phyloP scores from a whole-genome alignment of 2,329 filamentous ascomycete species.

The Colletotrichum shisoi region DNA sequence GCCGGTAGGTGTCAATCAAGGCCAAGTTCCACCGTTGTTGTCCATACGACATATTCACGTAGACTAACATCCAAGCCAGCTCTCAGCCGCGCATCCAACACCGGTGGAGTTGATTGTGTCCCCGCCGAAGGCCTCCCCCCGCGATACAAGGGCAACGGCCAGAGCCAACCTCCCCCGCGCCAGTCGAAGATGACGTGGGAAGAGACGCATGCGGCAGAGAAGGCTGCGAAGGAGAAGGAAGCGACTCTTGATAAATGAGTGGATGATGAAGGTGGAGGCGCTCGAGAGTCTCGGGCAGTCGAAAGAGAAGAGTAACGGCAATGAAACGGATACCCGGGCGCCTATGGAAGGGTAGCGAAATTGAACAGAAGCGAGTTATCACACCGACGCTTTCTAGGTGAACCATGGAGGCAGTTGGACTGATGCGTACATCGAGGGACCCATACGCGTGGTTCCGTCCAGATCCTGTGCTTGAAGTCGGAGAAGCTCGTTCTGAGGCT shows the following conservation, averaged over 20 bases:
- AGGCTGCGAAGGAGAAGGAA: conserved; percentile 11
- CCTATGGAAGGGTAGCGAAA: no score
- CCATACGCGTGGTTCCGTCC: conserved; percentile 58
- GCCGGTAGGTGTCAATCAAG: not conserved
- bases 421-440: not conserved
- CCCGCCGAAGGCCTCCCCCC: not conserved
- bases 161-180: conserved; percentile 16
- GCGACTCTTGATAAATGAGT: not conserved
- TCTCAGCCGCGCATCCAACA: not conserved
- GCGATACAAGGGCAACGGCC: conserved; percentile 9
- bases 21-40: fast-evolving
- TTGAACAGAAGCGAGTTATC: not conserved
- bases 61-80: not conserved
- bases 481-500: conserved; percentile 58
- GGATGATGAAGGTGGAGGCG: fast-evolving
- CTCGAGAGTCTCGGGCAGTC: not conserved
- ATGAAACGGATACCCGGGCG: not conserved
- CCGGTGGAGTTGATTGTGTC: conserved; percentile 5
- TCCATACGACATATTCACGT: no score
- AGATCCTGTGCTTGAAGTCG: conserved; percentile 65
- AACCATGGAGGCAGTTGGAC: fast-evolving
- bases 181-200: conserved; percentile 28
- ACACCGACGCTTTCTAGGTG: not conserved
- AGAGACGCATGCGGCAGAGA: conserved; percentile 12
- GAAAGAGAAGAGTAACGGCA: no score